Evolutionary conservation across 1,284 basidiomycete species (phyloP).

Genomic region (Mycena sp.): DNA sequence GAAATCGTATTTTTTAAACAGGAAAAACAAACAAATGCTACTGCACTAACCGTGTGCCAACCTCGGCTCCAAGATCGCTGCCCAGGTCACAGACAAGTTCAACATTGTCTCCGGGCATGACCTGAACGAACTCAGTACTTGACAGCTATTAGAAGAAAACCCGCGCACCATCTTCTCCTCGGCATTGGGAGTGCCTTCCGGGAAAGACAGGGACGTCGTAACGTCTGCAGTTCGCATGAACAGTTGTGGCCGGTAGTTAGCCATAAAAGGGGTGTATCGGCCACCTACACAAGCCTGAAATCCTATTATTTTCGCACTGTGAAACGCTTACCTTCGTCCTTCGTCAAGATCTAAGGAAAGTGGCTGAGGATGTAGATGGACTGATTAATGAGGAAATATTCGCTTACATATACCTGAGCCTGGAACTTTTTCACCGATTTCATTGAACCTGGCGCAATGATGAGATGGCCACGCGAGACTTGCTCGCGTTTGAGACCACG

Average conservation of each 20-base stretch:
- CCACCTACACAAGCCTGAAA: slow-evolving; percentile 60
- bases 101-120: slow-evolving; percentile 99
- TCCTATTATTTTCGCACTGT: not conserved
- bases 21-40: not conserved
- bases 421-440: slow-evolving; percentile 95
- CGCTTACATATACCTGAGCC: slow-evolving; percentile 88
- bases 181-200: slow-evolving; percentile 80
- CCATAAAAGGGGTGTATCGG: slow-evolving; percentile 97
- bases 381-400: not conserved
- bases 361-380: not conserved
- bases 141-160: slow-evolving; percentile 2
- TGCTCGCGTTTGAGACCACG: slow-evolving; percentile 99
- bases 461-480: slow-evolving; percentile 92
- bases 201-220: slow-evolving; percentile 89
- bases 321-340: slow-evolving; percentile 79
- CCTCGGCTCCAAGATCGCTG: slow-evolving; percentile 92
- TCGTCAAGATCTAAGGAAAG: slow-evolving; percentile 79
- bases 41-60: slow-evolving; percentile 78
- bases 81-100: slow-evolving; percentile 91
- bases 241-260: slow-evolving; percentile 96
- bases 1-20: not conserved
- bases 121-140: slow-evolving; percentile 54
- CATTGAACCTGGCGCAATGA: slow-evolving; percentile 92
- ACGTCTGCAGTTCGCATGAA: slow-evolving; percentile 98
- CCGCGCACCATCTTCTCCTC: slow-evolving; percentile 81